phyloP scores from a whole-genome alignment of 2,329 filamentous ascomycete species.

The Monosporascus sp. region DNA sequence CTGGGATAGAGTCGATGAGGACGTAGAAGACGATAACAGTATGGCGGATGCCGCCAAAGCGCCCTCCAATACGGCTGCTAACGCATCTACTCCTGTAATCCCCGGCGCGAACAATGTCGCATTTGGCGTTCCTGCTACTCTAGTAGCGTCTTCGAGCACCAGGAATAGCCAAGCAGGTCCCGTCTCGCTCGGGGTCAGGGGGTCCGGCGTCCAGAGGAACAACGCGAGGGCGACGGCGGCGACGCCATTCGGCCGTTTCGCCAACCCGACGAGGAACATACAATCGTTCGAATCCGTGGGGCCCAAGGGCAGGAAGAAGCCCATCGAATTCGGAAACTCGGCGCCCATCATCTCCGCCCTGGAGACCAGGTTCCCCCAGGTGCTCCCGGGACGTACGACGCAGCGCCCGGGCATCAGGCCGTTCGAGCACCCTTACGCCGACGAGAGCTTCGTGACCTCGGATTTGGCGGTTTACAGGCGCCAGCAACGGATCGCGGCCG shows the following conservation, averaged over 20 bases:
- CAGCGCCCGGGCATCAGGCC: background rate
- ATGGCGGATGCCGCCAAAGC: background rate
- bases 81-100: background rate
- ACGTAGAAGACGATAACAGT: background rate
- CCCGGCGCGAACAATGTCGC: background rate
- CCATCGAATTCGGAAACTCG: no score
- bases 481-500: no score
- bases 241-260: constrained; percentile 5
- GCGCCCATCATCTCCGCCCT: background rate
- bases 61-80: background rate
- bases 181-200: no score
- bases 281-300: constrained; percentile 1
- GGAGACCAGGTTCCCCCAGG: background rate
- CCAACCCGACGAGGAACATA: background rate
- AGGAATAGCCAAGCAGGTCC: no score
- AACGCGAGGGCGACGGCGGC: constrained; percentile 5
- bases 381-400: background rate
- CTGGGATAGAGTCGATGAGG: background rate
- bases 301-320: no score
- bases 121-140: background rate
- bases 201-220: background rate
- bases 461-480: background rate
- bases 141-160: background rate
- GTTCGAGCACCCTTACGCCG: background rate
- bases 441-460: background rate